Evolutionary conservation across 2,329 filamentous ascomycete species (phyloP), one percentile per base, ranked within the genome.

Genomic region (Thelonectria blattea): DNA sequence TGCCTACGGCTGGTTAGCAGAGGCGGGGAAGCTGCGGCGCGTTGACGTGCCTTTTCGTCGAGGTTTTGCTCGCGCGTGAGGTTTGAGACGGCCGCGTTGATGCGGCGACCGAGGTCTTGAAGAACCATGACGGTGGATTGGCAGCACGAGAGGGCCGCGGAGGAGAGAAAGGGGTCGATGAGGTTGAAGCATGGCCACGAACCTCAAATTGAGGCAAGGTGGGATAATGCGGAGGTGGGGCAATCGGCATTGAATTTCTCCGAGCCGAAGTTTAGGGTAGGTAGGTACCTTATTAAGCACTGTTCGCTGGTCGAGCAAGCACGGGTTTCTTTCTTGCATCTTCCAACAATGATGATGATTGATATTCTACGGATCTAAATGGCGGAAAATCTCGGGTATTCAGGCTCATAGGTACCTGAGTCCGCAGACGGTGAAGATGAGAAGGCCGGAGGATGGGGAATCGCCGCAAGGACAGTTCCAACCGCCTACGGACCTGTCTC

Each of bases 81-180:
- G 81, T 97, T 94, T 65, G 89, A 91, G 81, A 99, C 91, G 72
- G 95, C 95, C 83, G 92, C 88, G 81, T 97, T 98, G 79, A 99
- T 98, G 81, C 95, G 95, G 84, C 94, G 93, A 71, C 95, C 95
- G 61, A 99, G 87, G 86, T 99, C 95, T 88, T 97, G 93, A 75
- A 99, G 91, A 85, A 99, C 95, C 95, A 99, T 99, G 75, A 73
- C 63, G 61, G 58, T 56, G 41, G 62, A 53, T 55, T 61, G 55
- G 64, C 67, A 67, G 65, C 65, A 65, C 50, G 59, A 54, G 51
- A 41, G 42, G 52, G 45, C 55, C 58, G 61, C 62, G 64, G 61
- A 64, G 62, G 54, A 59, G 60, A 52, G 57, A 65, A 60, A 61
- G n/a, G 62, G 67, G 68, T 70, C 63, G 61, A 60, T 34, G 22